phyloP scores from a whole-genome alignment of 1,284 basidiomycete genomes.

The Sporisorium graminicola region DNA sequence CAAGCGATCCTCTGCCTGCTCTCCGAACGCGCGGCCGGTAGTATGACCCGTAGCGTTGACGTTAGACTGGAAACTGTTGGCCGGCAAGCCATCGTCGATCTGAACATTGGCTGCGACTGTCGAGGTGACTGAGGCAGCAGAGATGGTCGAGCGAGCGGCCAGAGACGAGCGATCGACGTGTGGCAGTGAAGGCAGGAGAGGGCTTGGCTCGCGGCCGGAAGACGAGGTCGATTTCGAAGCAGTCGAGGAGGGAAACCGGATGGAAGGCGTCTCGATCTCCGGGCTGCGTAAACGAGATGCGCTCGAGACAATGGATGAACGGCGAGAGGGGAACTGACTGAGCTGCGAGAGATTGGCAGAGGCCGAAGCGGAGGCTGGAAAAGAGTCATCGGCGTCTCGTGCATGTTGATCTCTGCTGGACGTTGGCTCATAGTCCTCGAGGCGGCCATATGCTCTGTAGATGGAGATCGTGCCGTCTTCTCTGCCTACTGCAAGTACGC shows the following conservation, averaged over 20 bases:
- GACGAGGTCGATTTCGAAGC: slow-evolving; percentile 15
- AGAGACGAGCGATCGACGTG: slow-evolving; percentile 28
- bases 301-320: slow-evolving; percentile 28
- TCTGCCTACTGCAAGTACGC: slow-evolving; percentile 32
- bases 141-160: slow-evolving; percentile 33
- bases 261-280: slow-evolving; percentile 23
- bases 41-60: slow-evolving; percentile 40
- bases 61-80: slow-evolving; percentile 30
- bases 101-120: slow-evolving; percentile 40
- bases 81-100: slow-evolving; percentile 37
- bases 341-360: slow-evolving; percentile 27
- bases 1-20: slow-evolving; percentile 39
- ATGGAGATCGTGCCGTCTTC: slow-evolving; percentile 38
- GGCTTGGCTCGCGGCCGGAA: slow-evolving; percentile 29
- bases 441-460: slow-evolving; percentile 36
- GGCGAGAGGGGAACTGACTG: slow-evolving; percentile 18
- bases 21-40: slow-evolving; percentile 21
- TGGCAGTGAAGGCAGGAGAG: slow-evolving; percentile 17
- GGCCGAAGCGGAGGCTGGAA: slow-evolving; percentile 30
- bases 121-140: slow-evolving; percentile 30
- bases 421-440: slow-evolving; percentile 29
- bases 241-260: slow-evolving; percentile 21
- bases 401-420: background rate
- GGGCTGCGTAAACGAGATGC: slow-evolving; percentile 35
- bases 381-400: slow-evolving; percentile 8